Evolutionary conservation across 148 eudicot species (phyloP), one percentile per base, ranked within the genome.

Genomic region (Pharnaceum exiguum): DNA sequence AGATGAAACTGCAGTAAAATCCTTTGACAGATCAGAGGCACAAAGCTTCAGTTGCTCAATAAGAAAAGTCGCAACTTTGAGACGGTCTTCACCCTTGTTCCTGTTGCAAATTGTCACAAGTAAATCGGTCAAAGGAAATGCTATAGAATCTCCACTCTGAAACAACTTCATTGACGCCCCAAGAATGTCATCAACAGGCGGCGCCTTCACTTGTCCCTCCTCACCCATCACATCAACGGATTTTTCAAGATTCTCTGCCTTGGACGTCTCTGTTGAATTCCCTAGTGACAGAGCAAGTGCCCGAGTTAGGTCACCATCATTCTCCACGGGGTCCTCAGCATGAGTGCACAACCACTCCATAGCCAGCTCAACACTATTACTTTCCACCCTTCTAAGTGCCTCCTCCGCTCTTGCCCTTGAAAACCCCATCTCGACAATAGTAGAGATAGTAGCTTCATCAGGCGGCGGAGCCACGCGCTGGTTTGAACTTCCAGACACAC

Each of bases 281-380:
- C 98, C 98, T 3, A 91, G 59, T 4, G 98, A 91, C 65, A 91
- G 67, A 26, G 98, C 96, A 71, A 91, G 94, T 29, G 96, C 98
- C 54, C 75, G 81, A 33, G 98, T 96, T 69, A 91, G 67, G 60
- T 88, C 98, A 79, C 85, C 96, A 68, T 91, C 98, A 47, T 91
- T 96, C 63, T 81, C 86, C 21, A 83, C 94, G 40, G 98, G 96
- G 71, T 91, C 98, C 60, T 91, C 98, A 55, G 65, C 77, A 67
- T 91, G 98, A 72, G 71, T 88, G 59, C 84, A 85, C 74, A 91
- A 63, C 98, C 98, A 91, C 55, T 91, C 98, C 98, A 91, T 91
- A 28, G 96, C 96, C 95, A 91, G 72, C 74, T 91, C 98, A 62
- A 91, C 95, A 59, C 98, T 88, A 70, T 91, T 91, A 50, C 88